Conservation (phyloP, 257 asterid genomes). For the Voacanga thouarsii region DNA sequence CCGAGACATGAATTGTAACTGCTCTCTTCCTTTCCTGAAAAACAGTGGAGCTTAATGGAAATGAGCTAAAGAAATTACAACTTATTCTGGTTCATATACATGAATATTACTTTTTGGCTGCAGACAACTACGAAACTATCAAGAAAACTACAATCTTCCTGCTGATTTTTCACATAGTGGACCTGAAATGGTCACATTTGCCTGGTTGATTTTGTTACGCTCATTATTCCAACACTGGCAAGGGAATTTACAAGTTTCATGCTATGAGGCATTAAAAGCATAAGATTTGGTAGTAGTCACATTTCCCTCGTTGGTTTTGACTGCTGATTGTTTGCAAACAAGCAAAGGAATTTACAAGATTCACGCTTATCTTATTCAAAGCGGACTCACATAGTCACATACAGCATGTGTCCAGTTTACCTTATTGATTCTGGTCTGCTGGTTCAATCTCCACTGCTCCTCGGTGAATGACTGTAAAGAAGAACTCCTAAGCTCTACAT, state of each 20-base stretch:
- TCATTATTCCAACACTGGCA: neutral
- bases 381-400: neutral
- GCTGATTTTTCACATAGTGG: neutral
- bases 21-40: constrained; percentile 44
- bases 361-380: neutral
- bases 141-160: neutral
- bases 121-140: neutral
- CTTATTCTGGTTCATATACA: neutral
- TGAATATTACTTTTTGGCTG: neutral
- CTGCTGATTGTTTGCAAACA: neutral
- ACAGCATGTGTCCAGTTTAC: constrained; percentile 11
- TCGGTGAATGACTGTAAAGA: constrained; percentile 39
- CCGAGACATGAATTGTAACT: constrained; percentile 38
- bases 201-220: neutral
- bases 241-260: neutral
- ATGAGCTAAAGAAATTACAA: neutral
- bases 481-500: constrained; percentile 22
- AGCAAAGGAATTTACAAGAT: neutral
- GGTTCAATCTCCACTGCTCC: constrained; percentile 31
- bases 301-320: neutral
- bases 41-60: neutral
- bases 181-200: neutral
- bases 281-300: neutral
- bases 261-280: neutral
- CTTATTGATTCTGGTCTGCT: constrained; percentile 22